Base-by-base conservation (phyloP, 2,329 filamentous ascomycete genomes). In the Microdochium trichocladiopsis region DNA sequence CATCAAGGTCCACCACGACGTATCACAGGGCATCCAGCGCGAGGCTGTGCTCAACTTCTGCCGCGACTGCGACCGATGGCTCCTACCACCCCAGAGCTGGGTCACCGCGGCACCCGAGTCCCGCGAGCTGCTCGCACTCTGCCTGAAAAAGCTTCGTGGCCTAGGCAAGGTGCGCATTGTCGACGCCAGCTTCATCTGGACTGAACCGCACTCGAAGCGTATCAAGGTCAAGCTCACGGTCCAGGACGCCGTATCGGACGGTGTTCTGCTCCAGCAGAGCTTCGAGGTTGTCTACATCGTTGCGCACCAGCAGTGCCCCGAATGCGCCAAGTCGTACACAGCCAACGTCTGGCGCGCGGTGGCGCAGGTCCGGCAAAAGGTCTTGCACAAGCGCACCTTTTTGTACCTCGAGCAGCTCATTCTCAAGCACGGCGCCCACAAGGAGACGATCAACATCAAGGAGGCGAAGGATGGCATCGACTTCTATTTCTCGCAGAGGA, bases 121-220 rank as follows among this genome's bases (percentile, higher is more conserved):
- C 45, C 85, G 92, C 72, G 94, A 99, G 74, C 79, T 99, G 53
- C 79, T 99, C 51, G 92, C 94, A 5, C 74, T 99, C 48, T 99
- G 94, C 70, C 77, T 99, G 59, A 86, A 90, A 66, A 95, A 94
- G 70, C 73, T 99, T 57, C 79, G 88, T 57, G 92, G 92, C 25
- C 73, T 99, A 57, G 84, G 86, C 68, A 95, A 94, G 74, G 89
- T 95, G 60, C 82, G 94, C 56, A 94, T 99, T 63, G 92, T 96
- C 63, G 94, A 99, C 67, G 94, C 94, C 48, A 88, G 84, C 63
- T 99, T 97, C 67, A 88, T 97, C 66, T 99, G 94, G 94, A 99
- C 94, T 1, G 94, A 99, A 71, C 93, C 94, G 11, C 94, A 99
- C 73, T 96, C 92, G 62, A 80, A 90, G 65, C 80, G 94, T 67